These are phyloP conservation scores for Zygotorulaspora florentina DNA, from an alignment of 805 yeast species.

Conservation along the genomic window DNA sequence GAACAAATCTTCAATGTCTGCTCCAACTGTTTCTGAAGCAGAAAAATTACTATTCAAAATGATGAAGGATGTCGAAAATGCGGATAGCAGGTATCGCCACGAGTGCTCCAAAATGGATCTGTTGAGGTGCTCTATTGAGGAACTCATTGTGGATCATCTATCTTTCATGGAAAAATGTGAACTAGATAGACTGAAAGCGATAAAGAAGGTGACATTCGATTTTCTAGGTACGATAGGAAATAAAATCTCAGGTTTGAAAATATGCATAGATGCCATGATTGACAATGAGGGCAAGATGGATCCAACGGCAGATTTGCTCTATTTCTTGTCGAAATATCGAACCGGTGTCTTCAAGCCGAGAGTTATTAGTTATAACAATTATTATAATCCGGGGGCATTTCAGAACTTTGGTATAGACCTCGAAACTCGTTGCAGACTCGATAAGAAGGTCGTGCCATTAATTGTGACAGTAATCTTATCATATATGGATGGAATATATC, in stretches of 20 bases:
- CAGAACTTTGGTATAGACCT: slow-evolving; percentile 81
- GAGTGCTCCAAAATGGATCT: slow-evolving; percentile 58
- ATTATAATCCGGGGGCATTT: slow-evolving; percentile 60
- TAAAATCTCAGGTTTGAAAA: slow-evolving; percentile 53
- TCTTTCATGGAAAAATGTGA: slow-evolving; percentile 81
- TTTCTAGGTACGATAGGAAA: slow-evolving; percentile 64
- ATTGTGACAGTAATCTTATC: slow-evolving; percentile 59
- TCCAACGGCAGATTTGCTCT: slow-evolving; percentile 64
- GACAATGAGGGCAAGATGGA: slow-evolving; percentile 66
- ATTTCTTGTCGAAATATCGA: slow-evolving; percentile 59
- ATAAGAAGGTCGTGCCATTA: slow-evolving; percentile 66
- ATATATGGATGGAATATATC: slow-evolving; percentile 66
- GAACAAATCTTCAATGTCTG: slow-evolving; percentile 7
- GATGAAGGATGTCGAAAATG: slow-evolving; percentile 51
- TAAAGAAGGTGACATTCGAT: slow-evolving; percentile 71
- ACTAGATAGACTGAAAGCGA: slow-evolving; percentile 66
- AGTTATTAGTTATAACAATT: slow-evolving; percentile 72
- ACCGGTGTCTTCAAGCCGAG: slow-evolving; percentile 75
- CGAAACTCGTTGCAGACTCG: slow-evolving; percentile 65
- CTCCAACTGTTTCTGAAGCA: slow-evolving; percentile 23
- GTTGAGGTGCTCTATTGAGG: slow-evolving; percentile 70
- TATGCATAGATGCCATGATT: slow-evolving; percentile 55
- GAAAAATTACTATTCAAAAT: slow-evolving; percentile 49
- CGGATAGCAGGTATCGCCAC: slow-evolving; percentile 54
- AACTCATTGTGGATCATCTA: slow-evolving; percentile 63